Conservation (phyloP, 768 basidiomycete species). For the Candolleomyces eurysporus region DNA sequence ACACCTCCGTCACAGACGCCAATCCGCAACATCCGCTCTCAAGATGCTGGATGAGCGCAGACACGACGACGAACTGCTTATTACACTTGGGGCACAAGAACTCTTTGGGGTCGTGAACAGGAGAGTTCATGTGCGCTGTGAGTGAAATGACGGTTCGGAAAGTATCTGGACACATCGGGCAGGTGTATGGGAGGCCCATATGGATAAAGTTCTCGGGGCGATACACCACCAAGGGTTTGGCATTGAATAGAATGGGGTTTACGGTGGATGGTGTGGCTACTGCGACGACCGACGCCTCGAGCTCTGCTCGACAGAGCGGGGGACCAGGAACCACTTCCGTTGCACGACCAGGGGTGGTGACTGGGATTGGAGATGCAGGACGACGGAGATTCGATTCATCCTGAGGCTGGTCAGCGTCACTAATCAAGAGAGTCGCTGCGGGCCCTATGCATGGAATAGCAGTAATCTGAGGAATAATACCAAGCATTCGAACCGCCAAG, state of each 20-base stretch:
- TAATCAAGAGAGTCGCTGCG: too few relatives aligned
- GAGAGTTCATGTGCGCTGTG: slow-evolving; percentile 65
- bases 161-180: slow-evolving; percentile 53
- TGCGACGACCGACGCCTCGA: too few relatives aligned
- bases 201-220: slow-evolving; percentile 3
- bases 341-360: too few relatives aligned
- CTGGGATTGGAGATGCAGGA: too few relatives aligned
- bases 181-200: slow-evolving; percentile 44
- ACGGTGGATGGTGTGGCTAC: too few relatives aligned
- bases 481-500: not conserved
- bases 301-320: too few relatives aligned
- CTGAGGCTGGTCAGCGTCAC: too few relatives aligned
- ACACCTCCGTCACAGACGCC: slow-evolving; percentile 41
- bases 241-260: too few relatives aligned
- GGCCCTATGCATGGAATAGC: too few relatives aligned
- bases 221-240: not conserved
- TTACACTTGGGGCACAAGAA: slow-evolving; percentile 59
- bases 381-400: too few relatives aligned
- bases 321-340: too few relatives aligned
- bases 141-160: slow-evolving; percentile 42
- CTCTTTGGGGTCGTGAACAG: slow-evolving; percentile 49
- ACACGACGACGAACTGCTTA: slow-evolving; percentile 46
- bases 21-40: slow-evolving; percentile 64
- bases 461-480: not conserved
- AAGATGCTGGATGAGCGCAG: slow-evolving; percentile 61